phyloP scores from a whole-genome alignment of 2,329 filamentous ascomycete species.

The Elsinoe ampelina region DNA sequence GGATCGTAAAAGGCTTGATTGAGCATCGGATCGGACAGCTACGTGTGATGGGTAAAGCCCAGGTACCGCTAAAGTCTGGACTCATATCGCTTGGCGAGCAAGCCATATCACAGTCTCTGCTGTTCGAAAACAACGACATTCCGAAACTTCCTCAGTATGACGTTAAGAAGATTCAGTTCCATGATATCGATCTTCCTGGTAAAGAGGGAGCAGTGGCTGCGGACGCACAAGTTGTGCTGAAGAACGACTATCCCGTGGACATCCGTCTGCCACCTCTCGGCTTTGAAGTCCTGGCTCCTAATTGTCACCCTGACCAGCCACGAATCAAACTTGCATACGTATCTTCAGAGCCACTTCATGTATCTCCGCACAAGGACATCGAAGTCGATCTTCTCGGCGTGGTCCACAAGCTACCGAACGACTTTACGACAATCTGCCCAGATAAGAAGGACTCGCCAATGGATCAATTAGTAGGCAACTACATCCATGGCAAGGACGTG shows the following conservation, averaged over 20 bases:
- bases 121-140: slow-evolving; percentile 64
- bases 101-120: slow-evolving; percentile 60
- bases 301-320: slow-evolving; percentile 62
- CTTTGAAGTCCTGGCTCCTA: slow-evolving; percentile 77
- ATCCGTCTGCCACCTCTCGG: slow-evolving; percentile 68
- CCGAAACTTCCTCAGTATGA: slow-evolving; percentile 73
- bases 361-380: slow-evolving; percentile 60
- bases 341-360: slow-evolving; percentile 54
- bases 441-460: slow-evolving; percentile 70
- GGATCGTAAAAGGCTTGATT: slow-evolving; percentile 80
- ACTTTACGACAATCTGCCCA: slow-evolving; percentile 65
- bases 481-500: slow-evolving; percentile 69
- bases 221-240: slow-evolving; percentile 62
- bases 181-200: slow-evolving; percentile 53
- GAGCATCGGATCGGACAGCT: slow-evolving; percentile 65
- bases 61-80: slow-evolving; percentile 68
- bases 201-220: slow-evolving; percentile 62
- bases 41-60: slow-evolving; percentile 62
- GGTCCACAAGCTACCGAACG: slow-evolving; percentile 63
- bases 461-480: slow-evolving; percentile 69
- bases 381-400: slow-evolving; percentile 61
- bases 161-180: slow-evolving; percentile 69
- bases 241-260: slow-evolving; percentile 70
- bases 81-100: slow-evolving; percentile 71
- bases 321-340: slow-evolving; percentile 73